Conservation (phyloP, 352 stramenopile species). For the Globisporangium viniferum region DNA sequence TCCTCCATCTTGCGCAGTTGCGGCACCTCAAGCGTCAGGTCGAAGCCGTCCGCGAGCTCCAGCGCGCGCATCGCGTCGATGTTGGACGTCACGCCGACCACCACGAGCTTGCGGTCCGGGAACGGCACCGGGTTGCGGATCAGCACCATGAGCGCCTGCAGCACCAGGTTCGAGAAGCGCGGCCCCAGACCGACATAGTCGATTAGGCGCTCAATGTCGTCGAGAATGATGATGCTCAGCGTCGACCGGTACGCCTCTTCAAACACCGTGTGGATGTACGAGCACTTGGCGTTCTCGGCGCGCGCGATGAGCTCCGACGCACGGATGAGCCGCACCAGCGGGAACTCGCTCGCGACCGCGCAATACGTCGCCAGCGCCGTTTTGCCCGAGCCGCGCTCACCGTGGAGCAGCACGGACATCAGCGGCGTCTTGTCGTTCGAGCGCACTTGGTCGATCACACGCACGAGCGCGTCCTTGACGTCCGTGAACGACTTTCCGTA, state of each 20-base stretch:
- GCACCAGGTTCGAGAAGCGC: slow-evolving; percentile 97
- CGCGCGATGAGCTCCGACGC: slow-evolving; percentile 97
- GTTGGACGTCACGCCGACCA: slow-evolving; percentile 95
- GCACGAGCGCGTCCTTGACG: slow-evolving; percentile 88
- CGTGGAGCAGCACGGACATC: slow-evolving; percentile 97
- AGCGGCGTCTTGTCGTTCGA: slow-evolving; percentile 94
- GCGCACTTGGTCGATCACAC: slow-evolving; percentile 94
- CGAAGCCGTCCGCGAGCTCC: slow-evolving; percentile 93
- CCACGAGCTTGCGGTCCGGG: slow-evolving; percentile 92
- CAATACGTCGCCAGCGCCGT: slow-evolving; percentile 97
- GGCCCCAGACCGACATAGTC: slow-evolving; percentile 96
- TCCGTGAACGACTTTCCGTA: slow-evolving; percentile 95
- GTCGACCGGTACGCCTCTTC: slow-evolving; percentile 98
- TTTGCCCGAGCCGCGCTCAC: slow-evolving; percentile 93
- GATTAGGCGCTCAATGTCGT: slow-evolving; percentile 99
- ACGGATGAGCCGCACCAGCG: slow-evolving; percentile 97
- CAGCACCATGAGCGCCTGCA: slow-evolving; percentile 98
- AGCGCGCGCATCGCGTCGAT: slow-evolving; percentile 91
- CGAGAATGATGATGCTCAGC: slow-evolving; percentile 98
- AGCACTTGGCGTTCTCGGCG: slow-evolving; percentile 92
- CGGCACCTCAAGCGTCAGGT: slow-evolving; percentile 91
- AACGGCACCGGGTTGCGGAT: slow-evolving; percentile 96
- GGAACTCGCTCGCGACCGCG: slow-evolving; percentile 95
- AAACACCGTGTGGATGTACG: slow-evolving; percentile 93
- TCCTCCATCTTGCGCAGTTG: slow-evolving; percentile 88